Conservation (phyloP, 2,329 filamentous ascomycete genomes). For the Penicillium sp. region DNA sequence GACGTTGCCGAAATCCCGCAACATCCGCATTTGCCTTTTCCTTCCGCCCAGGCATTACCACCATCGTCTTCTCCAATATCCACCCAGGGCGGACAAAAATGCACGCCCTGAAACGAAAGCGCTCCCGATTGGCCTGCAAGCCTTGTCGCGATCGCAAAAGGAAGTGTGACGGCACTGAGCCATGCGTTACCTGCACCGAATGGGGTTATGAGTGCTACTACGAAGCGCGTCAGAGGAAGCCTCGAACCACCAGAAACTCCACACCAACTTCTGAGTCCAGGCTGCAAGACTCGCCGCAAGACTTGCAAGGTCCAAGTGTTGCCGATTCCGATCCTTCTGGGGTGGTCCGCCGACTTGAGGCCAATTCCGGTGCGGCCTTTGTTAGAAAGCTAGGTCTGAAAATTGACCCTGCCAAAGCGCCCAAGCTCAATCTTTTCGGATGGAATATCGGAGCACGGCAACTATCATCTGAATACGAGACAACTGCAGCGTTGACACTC, state of each 20-base stretch:
- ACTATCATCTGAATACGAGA: slow-evolving; percentile 14
- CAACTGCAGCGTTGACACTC: slow-evolving; percentile 30
- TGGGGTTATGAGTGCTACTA: slow-evolving; percentile 34
- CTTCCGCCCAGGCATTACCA: background rate
- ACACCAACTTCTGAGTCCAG: background rate
- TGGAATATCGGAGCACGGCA: slow-evolving; percentile 50
- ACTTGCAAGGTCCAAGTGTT: background rate
- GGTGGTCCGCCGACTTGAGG: slow-evolving; percentile 44
- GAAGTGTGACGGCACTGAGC: slow-evolving; percentile 28
- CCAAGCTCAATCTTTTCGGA: slow-evolving; percentile 52
- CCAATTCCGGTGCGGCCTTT: slow-evolving; percentile 56
- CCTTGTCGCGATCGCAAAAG: slow-evolving; percentile 32
- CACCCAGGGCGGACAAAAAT: background rate
- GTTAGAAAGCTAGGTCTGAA: slow-evolving; percentile 52
- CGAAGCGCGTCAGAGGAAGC: slow-evolving; percentile 7
- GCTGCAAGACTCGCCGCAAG: background rate
- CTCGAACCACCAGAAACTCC: slow-evolving; percentile 3
- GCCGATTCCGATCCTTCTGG: slow-evolving; percentile 1
- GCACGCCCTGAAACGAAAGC: slow-evolving; percentile 23
- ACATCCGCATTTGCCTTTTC: slow-evolving; percentile 3
- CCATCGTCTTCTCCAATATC: background rate
- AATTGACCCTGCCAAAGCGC: slow-evolving; percentile 53
- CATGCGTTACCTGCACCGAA: slow-evolving; percentile 28
- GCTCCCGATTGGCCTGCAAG: slow-evolving; percentile 24
- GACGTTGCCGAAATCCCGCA: slow-evolving; percentile 1